Evolutionary conservation across 129 eudicot genomes (phyloP), one percentile per base, ranked within the genome.

Genomic region (Cynara cardunculus): DNA sequence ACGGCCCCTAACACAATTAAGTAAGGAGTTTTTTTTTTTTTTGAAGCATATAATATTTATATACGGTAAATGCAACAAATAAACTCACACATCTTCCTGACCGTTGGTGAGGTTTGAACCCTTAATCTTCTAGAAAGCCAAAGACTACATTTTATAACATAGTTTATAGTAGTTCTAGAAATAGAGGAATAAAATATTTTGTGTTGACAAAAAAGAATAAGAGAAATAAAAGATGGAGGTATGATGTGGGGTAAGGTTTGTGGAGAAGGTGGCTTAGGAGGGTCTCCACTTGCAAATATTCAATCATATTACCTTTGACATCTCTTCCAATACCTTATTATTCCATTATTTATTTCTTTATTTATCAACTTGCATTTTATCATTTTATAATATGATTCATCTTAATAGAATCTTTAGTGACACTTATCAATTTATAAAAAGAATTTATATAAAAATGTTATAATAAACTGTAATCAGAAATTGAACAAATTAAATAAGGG

Each of bases 281-380:
- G 70, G 59, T 82, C 22, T 82, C 81, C 81, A 82, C 81, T 82
- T 75, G 66, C 76, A 69, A 75, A 81, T 81, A 81, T 81, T 44
- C 14, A 81, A 74, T 39, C 53, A 74, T 81, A 75, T 67, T 75
- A 70, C 71, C 41, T 75, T 75, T 82, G 76, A 82, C 85, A 75
- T 81, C 61, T 68, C 80, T 62, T 74, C 72, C 72, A 80, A 68
- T 75, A 49, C 37, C 9, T 75, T 68, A 75, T 68, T 14, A 75
- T 31, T 82, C 81, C 76, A 68, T 75, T 68, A 75, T 75, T 41
- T 82, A 19, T 56, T 56, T 56, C 10, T 56, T 56, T 56, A 56
- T 56, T 41, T 56, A 49, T 70, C 76, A 69, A 79, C 69, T 49
- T 77, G 64, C 39, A 66, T 24, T 18, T 66, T 65, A 25, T n/a